Percentiles rank a stretch among this genome's conserved stretches.
phyloP scores from a whole-genome alignment of 2,329 filamentous ascomycete species.

The Aspergillus fructus region DNA sequence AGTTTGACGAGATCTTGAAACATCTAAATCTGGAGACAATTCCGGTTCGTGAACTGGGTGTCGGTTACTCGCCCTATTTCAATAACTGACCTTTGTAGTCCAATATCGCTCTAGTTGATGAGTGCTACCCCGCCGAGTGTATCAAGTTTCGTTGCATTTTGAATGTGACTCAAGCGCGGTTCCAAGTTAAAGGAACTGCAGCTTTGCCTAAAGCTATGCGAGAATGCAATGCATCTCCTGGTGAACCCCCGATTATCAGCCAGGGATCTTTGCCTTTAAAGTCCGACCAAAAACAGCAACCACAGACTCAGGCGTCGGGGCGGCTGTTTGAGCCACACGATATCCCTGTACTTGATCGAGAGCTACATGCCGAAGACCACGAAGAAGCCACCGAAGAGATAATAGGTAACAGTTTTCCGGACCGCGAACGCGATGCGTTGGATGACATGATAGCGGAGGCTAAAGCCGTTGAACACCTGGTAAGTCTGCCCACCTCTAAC shows the following conservation, averaged over 20 bases:
- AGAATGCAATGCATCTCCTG: slow-evolving; percentile 4
- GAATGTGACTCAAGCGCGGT: slow-evolving; percentile 57
- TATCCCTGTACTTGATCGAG: not conserved
- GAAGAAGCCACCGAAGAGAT: slow-evolving; percentile 2
- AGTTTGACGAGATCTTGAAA: slow-evolving; percentile 62
- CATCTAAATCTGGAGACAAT: slow-evolving; percentile 52
- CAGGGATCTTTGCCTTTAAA: slow-evolving; percentile 31
- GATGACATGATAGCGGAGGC: slow-evolving; percentile 64
- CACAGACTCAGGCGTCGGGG: slow-evolving; percentile 16
- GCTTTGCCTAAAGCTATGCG: slow-evolving; percentile 12
- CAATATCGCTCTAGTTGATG: slow-evolving; percentile 59
- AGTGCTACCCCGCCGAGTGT: slow-evolving; percentile 69
- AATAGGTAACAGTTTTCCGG: slow-evolving; percentile 2
- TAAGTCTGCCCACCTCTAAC: slow-evolving; percentile 22
- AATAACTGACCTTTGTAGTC: slow-evolving; percentile 25
- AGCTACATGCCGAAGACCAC: not conserved
- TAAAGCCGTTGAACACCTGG: slow-evolving; percentile 59
- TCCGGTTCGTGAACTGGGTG: slow-evolving; percentile 42
- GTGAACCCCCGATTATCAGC: not conserved
- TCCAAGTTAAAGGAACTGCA: slow-evolving; percentile 35
- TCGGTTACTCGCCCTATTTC: not conserved
- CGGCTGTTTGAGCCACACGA: slow-evolving; percentile 12
- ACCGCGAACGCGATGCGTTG: slow-evolving; percentile 54
- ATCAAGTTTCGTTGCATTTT: slow-evolving; percentile 59
- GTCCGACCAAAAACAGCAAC: slow-evolving; percentile 17